These are phyloP conservation scores for Talaromyces rugulosus DNA, from an alignment of 2,329 filamentous ascomycete genomes.

Conservation along the genomic window DNA sequence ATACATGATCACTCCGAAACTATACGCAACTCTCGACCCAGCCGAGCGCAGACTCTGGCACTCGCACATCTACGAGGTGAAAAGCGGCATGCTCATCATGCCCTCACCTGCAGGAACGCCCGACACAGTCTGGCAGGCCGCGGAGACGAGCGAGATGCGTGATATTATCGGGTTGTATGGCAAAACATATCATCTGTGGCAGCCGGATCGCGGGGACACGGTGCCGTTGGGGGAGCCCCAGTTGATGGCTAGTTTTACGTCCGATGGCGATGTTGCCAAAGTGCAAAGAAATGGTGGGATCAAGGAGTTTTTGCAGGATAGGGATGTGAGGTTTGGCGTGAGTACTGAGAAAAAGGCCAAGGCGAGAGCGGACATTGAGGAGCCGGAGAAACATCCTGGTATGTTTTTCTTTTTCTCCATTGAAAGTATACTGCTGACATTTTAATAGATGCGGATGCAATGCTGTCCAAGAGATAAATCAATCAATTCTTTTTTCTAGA, in stretches of 20 bases:
- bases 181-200: constrained; percentile 84
- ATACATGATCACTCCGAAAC: constrained; percentile 72
- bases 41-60: constrained; percentile 77
- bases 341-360: constrained; percentile 51
- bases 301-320: constrained; percentile 38
- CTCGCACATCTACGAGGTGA: constrained; percentile 54
- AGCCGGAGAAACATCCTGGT: constrained; percentile 31
- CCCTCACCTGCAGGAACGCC: constrained; percentile 39
- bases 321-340: constrained; percentile 53
- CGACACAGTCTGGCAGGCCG: constrained; percentile 63
- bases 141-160: constrained; percentile 77
- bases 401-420: constrained; percentile 12
- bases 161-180: constrained; percentile 71
- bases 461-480: constrained; percentile 4
- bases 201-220: constrained; percentile 68
- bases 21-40: constrained; percentile 62
- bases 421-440: neutral
- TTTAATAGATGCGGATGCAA: constrained; percentile 9
- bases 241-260: constrained; percentile 59
- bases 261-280: constrained; percentile 22
- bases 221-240: constrained; percentile 59
- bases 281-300: constrained; percentile 18
- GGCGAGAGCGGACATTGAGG: constrained; percentile 48
- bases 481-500: constrained; percentile 1
- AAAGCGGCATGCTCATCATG: constrained; percentile 42